Evolutionary conservation across 345 rosid species (phyloP).

Genomic region (Eucalyptus lansdowneana): DNA sequence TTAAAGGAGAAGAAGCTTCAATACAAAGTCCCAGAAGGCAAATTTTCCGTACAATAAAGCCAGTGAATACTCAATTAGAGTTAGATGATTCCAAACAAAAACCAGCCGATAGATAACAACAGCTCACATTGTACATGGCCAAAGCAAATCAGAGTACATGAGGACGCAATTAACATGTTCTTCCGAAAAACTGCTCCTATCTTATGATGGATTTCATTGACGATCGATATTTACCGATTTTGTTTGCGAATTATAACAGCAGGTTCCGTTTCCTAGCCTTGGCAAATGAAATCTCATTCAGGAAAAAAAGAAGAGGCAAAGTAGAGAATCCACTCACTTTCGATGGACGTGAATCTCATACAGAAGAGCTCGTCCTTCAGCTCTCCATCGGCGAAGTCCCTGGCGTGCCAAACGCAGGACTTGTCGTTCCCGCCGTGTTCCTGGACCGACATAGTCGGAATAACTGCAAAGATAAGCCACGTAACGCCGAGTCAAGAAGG

Average conservation of each 20-base stretch:
- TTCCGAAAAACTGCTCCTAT: not conserved
- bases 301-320: not conserved
- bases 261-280: not conserved
- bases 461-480: slow-evolving; percentile 7
- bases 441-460: slow-evolving; percentile 27
- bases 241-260: not conserved
- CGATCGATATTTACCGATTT: not conserved
- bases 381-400: slow-evolving; percentile 66
- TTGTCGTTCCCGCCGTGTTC: slow-evolving; percentile 70
- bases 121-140: not conserved
- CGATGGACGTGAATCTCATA: slow-evolving; percentile 21
- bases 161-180: not conserved
- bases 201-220: not conserved
- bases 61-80: not conserved
- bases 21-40: not conserved
- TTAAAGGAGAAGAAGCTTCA: not conserved
- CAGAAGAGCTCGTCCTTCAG: slow-evolving; percentile 39
- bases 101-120: not conserved
- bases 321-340: slow-evolving; percentile 7
- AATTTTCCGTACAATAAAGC: not conserved
- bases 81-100: not conserved
- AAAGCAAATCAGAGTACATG: not conserved
- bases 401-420: slow-evolving; percentile 70
- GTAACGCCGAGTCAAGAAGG: not conserved
- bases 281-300: not conserved